A percentile compares a stretch with the other conserved stretches of the same genome.
Conservation (phyloP, 2,329 filamentous ascomycete genomes). For the Thyridium curvatum region DNA sequence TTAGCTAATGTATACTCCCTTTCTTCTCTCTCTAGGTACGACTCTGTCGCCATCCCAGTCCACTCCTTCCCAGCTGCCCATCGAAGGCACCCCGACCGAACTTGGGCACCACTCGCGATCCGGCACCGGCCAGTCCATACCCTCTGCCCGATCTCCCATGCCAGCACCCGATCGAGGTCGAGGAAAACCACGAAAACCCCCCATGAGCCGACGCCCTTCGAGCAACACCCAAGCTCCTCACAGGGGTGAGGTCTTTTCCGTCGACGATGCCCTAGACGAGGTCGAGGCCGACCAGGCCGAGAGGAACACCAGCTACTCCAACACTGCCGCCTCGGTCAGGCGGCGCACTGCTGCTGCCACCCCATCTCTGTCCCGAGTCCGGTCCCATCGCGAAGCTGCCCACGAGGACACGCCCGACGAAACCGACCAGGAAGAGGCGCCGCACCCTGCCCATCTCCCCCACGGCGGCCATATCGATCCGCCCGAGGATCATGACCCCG, state of each 20-base stretch:
- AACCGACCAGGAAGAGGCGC: constrained; percentile 5
- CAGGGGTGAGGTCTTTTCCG: constrained; percentile 81
- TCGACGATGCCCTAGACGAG: constrained; percentile 80
- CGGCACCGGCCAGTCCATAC: constrained; percentile 16
- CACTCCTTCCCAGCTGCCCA: constrained; percentile 16
- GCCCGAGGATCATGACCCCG: constrained; percentile 25
- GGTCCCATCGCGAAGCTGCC: constrained; percentile 17
- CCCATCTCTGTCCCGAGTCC: constrained; percentile 20
- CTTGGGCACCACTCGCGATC: constrained; percentile 28
- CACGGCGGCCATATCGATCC: constrained; percentile 15
- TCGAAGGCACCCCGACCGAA: constrained; percentile 30
- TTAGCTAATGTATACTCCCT: constrained; percentile 13
- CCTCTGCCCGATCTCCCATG: constrained; percentile 36
- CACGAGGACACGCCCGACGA: constrained; percentile 13
- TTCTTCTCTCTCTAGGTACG: constrained; percentile 20
- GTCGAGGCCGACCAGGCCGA: constrained; percentile 61
- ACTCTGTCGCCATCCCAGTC: constrained; percentile 15
- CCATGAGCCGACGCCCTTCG: constrained; percentile 66
- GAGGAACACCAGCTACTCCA: constrained; percentile 35
- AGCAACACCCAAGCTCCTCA: constrained; percentile 66
- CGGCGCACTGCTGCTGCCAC: constrained; percentile 22
- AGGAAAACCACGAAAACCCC: constrained; percentile 61
- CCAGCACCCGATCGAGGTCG: constrained; percentile 41
- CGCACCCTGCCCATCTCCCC: constrained; percentile 6
- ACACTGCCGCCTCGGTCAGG: constrained; percentile 30